Conservation (phyloP, 2,329 filamentous ascomycete species). For the Cladophialophora bantiana region DNA sequence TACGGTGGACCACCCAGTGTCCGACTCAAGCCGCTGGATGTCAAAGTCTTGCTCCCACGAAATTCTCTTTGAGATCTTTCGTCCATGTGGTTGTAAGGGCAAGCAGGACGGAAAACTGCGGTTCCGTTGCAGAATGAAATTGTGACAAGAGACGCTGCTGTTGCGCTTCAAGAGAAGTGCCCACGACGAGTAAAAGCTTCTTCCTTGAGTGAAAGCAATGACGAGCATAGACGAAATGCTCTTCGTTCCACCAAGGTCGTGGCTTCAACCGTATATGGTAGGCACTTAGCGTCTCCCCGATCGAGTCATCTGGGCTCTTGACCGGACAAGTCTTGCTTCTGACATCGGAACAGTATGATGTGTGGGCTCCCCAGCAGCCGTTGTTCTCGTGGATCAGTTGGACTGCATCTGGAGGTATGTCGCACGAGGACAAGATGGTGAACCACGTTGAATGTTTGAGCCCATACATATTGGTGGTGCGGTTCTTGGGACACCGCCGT, state of each 20-base stretch:
- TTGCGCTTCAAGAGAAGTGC: neutral
- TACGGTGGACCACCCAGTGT: slow-evolving; percentile 12
- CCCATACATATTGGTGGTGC: neutral
- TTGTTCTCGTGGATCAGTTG: slow-evolving; percentile 18
- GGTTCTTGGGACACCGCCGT: slow-evolving; percentile 2
- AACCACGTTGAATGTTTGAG: neutral
- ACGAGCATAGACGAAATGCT: slow-evolving; percentile 17
- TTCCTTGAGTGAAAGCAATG: slow-evolving; percentile 11
- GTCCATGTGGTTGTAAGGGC: slow-evolving; percentile 8
- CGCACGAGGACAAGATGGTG: neutral
- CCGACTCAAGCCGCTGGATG: slow-evolving; percentile 7
- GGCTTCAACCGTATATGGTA: slow-evolving; percentile 20
- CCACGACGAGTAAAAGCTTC: slow-evolving; percentile 14
- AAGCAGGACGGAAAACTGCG: slow-evolving; percentile 14
- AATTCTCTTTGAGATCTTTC: slow-evolving; percentile 7
- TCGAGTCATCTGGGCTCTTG: neutral
- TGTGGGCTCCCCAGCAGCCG: slow-evolving; percentile 4
- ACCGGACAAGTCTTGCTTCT: neutral
- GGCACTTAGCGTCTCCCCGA: slow-evolving; percentile 1
- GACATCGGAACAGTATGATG: slow-evolving; percentile 7
- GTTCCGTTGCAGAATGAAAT: neutral
- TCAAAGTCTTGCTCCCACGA: slow-evolving; percentile 10
- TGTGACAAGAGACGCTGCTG: slow-evolving; percentile 4
- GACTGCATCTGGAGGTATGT: slow-evolving; percentile 12
- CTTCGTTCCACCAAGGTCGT: neutral